Percentiles rank a stretch among this genome's conserved stretches.
Evolutionary conservation across 306 rosid species (phyloP).

Genomic region (Ormosia semicastrata): DNA sequence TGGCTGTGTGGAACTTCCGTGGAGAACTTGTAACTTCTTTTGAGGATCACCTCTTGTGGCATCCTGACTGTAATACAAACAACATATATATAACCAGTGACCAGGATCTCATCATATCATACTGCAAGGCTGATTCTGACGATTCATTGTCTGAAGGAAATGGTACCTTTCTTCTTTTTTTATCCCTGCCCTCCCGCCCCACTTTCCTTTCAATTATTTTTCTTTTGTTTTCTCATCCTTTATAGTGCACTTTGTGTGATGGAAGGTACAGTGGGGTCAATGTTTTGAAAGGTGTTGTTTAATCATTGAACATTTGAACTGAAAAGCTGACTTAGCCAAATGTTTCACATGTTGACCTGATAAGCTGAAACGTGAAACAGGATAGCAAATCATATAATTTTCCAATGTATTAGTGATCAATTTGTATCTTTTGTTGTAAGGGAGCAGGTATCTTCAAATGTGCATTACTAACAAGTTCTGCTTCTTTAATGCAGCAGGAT

Average conservation of each 20-base stretch:
- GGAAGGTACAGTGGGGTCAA: background rate
- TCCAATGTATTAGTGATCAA: background rate
- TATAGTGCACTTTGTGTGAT: background rate
- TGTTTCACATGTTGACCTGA: background rate
- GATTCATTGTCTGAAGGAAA: slow-evolving; percentile 82
- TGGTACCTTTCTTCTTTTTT: slow-evolving; percentile 42
- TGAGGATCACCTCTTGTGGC: slow-evolving; percentile 98
- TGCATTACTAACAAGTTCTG: slow-evolving; percentile 14
- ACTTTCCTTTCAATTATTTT: background rate
- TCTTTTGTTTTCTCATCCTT: background rate
- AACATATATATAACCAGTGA: slow-evolving; percentile 93
- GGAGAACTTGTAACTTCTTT: slow-evolving; percentile 96
- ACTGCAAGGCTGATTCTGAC: slow-evolving; percentile 98
- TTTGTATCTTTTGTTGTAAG: background rate
- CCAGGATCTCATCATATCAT: slow-evolving; percentile 95
- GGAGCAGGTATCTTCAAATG: background rate
- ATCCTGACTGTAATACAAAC: slow-evolving; percentile 95
- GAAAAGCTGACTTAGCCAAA: background rate
- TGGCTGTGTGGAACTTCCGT: slow-evolving; percentile 98
- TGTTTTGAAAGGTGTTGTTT: background rate
- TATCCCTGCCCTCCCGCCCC: background rate
- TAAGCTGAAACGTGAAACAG: background rate
- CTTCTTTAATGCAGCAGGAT: slow-evolving; percentile 67
- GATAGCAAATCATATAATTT: background rate
- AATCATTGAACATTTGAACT: background rate